Base-by-base conservation (phyloP, 495 filamentous ascomycete species). In the Neurospora sp. region DNA sequence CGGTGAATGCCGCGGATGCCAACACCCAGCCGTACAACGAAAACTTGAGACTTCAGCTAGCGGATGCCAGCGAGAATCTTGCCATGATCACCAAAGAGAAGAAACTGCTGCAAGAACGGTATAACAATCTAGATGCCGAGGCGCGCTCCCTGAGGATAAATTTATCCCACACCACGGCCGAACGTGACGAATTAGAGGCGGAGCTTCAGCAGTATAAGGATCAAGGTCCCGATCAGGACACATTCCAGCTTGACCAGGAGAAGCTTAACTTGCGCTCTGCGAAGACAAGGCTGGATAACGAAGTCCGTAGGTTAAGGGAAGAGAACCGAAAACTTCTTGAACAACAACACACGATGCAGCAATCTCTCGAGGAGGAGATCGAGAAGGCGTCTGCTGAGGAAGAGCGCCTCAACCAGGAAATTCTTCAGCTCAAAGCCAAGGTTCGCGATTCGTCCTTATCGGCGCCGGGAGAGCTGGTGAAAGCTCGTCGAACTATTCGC, bases 161-260 rank as follows among this genome's bases (percentile, higher is more conserved):
- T 1, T 79, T 85, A 20, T 81, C 83, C 31, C 87, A 89, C 53
- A 77, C 86, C 41, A 87, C 90, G 76, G 84, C 86, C 22, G 90
- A 93, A 76, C 87, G 89, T 14, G 88, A 91, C 73, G 89, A 92
- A 75, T 78, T 92, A 20, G 86, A 88, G 69, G 83, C 78, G 70
- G 87, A 90, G 72, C 78, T 92, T 4, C 80, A 85, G 20, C 82
- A 83, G 17, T 77, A 81, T 41, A 84, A 85, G 35, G 83, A 83
- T 71, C 84, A 84, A 44, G 84, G 82, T 8, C 86, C 86, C 85
- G 90, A 75, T 76, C 82, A 86, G 61, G 80, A 83, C 41, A 86
- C 84, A 9, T 86, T 86, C 73, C 85, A 81, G n/a, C 79, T 89
- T 38, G 89, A 91, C 71, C 86, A 87, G 71, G 89, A 91, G 75